Evolutionary conservation across 257 asterid genomes (phyloP), one percentile per base, ranked within the genome.

Genomic region (Datura wrightii): DNA sequence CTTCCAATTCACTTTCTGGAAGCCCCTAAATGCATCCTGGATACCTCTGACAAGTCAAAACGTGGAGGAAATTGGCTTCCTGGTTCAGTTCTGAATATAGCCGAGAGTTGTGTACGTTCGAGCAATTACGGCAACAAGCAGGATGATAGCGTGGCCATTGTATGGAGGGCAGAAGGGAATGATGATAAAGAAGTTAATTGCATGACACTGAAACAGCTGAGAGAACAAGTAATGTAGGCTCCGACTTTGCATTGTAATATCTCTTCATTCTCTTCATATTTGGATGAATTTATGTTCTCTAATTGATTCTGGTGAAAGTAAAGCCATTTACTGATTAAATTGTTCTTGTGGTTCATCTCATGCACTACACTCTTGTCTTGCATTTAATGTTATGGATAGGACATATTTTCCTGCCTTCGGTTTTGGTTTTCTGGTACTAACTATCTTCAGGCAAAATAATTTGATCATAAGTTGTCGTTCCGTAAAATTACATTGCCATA

Each of bases 221-320:
- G 95, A 70, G 95, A 96, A 87, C 93, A 92, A 96, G 98, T 94
- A 88, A 96, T 92, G 99, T 96, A 92, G 89, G 97, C 83, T 83
- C 72, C 36, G 15, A 80, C 82, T 84, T 62, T 4, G 2, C 39
- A 13, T 76, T 76, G 58, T 50, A 14, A 50, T 6, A 48, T 50
- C 62, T 76, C 60, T 76, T 76, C 24, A 48, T 50, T 76, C 60
- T 52, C 10, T 76, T 50, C 60, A 14, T 76, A 6, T 76, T 76
- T 76, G 81, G 46, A 48, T 76, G 46, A 76, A 76, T 74, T 54
- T 31, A 50, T 31, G 41, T 24, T 50, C 80, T 6, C 80, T 46
- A 74, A 74, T 6, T 24, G 4, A 14, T 48, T 36, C 54, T 48
- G 81, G 44, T 74, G 19, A 48, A 74, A 48, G 44, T 19, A 74